Base-by-base conservation (phyloP, 331 rosid species). In the Ulmus americana region DNA sequence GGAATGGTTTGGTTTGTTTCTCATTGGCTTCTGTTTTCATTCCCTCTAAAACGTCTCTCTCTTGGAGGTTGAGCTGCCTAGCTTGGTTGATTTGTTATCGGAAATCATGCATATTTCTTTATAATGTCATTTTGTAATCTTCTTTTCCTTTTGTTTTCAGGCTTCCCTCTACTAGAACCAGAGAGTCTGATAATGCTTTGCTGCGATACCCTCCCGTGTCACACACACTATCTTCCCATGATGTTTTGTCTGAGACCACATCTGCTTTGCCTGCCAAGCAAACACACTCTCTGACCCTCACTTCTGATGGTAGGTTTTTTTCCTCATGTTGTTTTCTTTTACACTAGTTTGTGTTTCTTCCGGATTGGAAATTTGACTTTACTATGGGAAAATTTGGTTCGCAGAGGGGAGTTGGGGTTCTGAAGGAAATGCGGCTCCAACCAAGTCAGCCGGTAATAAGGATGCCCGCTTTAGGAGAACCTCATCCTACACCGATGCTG, bases 171-270 rank as follows among this genome's bases (percentile, higher is more conserved):
- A 20, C 75, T 45, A 11, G 35, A 58, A 45, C 80, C 3, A 79
- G 77, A 70, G 87, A 81, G 71, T 77, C 64, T 70, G 85, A 86
- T 50, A 83, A 68, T 62, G 77, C 81, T 64, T 70, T 75, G 49
- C 80, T 70, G 5, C 81, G 69, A 75, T 78, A 80, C 4, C 57
- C 84, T 22, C 82, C 67, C 61, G 82, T 83, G 4, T 71, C 84
- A 45, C 80, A 79, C 8, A 77, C 64, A 55, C 68, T 76, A 71
- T 86, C 89, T 18, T 81, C 87, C 44, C 83, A 87, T 15, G 94
- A 86, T 59, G 85, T 79, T 35, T 76, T 76, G 56, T 74, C 83
- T 40, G 92, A 83, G 73, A 61, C 78, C 45, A 78, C 75, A 48
- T 51, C 86, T 49, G 70, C 64, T 65, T 16, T 79, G 8, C 78